Evolutionary conservation across 2,329 filamentous ascomycete species (phyloP).

Genomic region (Pezicula radicicola): DNA sequence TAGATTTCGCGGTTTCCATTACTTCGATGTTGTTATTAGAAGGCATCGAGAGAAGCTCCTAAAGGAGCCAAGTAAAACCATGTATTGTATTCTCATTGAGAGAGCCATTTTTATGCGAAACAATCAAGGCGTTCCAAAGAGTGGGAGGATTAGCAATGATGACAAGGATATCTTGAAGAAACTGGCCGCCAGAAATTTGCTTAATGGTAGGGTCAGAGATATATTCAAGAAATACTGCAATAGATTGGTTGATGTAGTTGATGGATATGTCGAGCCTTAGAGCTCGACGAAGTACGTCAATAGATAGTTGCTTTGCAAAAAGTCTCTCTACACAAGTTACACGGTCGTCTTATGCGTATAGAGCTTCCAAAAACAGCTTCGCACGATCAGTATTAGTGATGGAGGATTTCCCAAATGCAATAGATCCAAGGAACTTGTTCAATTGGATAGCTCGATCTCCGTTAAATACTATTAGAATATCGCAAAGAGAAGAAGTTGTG

Average conservation of each 20-base stretch:
- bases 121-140: slow-evolving; percentile 36
- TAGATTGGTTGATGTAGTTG: slow-evolving; percentile 4
- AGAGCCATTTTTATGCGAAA: slow-evolving; percentile 2
- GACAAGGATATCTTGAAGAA: slow-evolving; percentile 5
- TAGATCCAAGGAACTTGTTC: slow-evolving; percentile 6
- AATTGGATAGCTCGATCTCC: slow-evolving; percentile 3
- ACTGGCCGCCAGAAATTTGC: slow-evolving; percentile 4
- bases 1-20: neutral
- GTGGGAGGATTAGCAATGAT: slow-evolving; percentile 33
- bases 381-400: slow-evolving; percentile 2
- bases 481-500: neutral
- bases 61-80: slow-evolving; percentile 1
- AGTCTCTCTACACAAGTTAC: slow-evolving; percentile 37
- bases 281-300: slow-evolving; percentile 1
- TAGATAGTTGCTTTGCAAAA: slow-evolving; percentile 24
- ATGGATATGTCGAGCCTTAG: slow-evolving; percentile 3
- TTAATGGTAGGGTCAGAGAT: slow-evolving; percentile 2
- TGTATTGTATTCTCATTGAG: slow-evolving; percentile 3
- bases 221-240: slow-evolving; percentile 3
- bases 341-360: slow-evolving; percentile 36
- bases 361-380: slow-evolving; percentile 42
- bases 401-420: slow-evolving; percentile 2
- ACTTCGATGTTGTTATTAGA: neutral
- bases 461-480: slow-evolving; percentile 2
- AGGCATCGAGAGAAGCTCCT: slow-evolving; percentile 3